These are phyloP conservation scores for Pythium aristosporum DNA, from an alignment of 352 stramenopile species.

Conservation along the genomic window DNA sequence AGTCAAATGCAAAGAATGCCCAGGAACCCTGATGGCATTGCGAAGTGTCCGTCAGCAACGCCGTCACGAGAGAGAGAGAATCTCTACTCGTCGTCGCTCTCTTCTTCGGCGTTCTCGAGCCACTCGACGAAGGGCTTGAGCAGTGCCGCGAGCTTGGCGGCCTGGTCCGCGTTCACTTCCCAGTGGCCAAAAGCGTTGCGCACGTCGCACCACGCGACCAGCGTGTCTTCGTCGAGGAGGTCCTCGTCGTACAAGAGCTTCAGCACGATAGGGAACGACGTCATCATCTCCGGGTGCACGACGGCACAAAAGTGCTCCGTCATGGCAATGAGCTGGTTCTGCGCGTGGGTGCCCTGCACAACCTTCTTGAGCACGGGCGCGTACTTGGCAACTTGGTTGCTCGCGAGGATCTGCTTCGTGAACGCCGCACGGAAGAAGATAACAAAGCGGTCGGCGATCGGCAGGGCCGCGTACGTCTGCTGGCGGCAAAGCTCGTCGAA, in stretches of 20 bases:
- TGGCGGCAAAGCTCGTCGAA: slow-evolving; percentile 92
- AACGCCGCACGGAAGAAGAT: slow-evolving; percentile 92
- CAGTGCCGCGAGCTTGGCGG: slow-evolving; percentile 80
- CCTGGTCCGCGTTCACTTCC: slow-evolving; percentile 87
- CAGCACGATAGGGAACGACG: slow-evolving; percentile 92
- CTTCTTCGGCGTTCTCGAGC: slow-evolving; percentile 95
- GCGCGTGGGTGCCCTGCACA: slow-evolving; percentile 82
- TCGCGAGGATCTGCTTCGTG: slow-evolving; percentile 88
- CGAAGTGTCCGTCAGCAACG: neutral
- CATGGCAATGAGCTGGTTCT: slow-evolving; percentile 93
- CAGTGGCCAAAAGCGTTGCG: slow-evolving; percentile 86
- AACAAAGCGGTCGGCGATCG: slow-evolving; percentile 92
- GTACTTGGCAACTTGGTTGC: slow-evolving; percentile 90
- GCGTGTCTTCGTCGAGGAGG: slow-evolving; percentile 93
- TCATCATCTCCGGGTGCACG: slow-evolving; percentile 73
- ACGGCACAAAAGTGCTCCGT: slow-evolving; percentile 91
- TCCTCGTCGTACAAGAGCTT: slow-evolving; percentile 98
- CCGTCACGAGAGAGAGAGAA: neutral
- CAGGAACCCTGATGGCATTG: too few relatives aligned
- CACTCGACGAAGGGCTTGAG: slow-evolving; percentile 96
- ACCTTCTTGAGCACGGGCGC: slow-evolving; percentile 84
- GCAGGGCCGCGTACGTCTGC: slow-evolving; percentile 90
- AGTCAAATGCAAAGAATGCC: slow-evolving; percentile 1
- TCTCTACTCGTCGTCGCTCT: slow-evolving; percentile 77
- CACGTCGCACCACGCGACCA: slow-evolving; percentile 91